Conservation (phyloP, 768 basidiomycete genomes). For the Megacollybia marginata region DNA sequence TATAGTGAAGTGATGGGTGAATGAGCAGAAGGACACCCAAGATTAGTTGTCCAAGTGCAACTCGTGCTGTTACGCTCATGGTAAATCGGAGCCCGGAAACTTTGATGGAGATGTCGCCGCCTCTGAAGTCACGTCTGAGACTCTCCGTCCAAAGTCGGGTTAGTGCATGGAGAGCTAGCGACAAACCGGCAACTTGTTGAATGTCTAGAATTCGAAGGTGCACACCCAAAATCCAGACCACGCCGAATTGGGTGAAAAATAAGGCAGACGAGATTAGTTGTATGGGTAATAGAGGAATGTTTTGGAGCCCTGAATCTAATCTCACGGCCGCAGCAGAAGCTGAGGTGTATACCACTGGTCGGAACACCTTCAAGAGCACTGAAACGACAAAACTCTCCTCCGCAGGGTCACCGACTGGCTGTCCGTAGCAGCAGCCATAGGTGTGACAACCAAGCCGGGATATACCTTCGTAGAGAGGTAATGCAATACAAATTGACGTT, state of each 20-base stretch:
- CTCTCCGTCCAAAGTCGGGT: conserved; percentile 10
- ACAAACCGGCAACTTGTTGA: conserved; percentile 6
- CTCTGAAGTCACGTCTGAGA: conserved; percentile 12
- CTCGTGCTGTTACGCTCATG: not conserved
- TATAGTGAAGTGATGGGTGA: not conserved
- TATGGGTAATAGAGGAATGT: conserved; percentile 9
- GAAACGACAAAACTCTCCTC: too few species aligned
- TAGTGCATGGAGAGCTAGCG: conserved; percentile 6
- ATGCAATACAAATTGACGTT: conserved; percentile 10
- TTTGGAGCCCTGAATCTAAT: conserved; percentile 8
- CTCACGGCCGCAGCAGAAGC: conserved; percentile 10
- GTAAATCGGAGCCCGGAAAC: not conserved
- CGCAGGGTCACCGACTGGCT: conserved; percentile 4
- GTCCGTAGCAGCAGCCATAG: conserved; percentile 14
- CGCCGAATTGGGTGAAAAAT: conserved; percentile 9
- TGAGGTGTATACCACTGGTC: conserved; percentile 8
- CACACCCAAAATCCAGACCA: conserved; percentile 2
- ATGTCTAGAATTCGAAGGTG: not conserved
- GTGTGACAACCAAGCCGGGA: conserved; percentile 12
- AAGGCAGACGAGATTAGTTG: conserved; percentile 13
- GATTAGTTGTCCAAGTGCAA: not conserved
- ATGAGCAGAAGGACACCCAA: not conserved
- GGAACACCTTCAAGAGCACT: conserved; percentile 5
- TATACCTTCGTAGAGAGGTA: conserved; percentile 13
- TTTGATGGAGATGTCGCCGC: not conserved